Evolutionary conservation across 1,139 yeast species (phyloP), one percentile per base, ranked within the genome.

Genomic region (Saccharomyces hybrid): DNA sequence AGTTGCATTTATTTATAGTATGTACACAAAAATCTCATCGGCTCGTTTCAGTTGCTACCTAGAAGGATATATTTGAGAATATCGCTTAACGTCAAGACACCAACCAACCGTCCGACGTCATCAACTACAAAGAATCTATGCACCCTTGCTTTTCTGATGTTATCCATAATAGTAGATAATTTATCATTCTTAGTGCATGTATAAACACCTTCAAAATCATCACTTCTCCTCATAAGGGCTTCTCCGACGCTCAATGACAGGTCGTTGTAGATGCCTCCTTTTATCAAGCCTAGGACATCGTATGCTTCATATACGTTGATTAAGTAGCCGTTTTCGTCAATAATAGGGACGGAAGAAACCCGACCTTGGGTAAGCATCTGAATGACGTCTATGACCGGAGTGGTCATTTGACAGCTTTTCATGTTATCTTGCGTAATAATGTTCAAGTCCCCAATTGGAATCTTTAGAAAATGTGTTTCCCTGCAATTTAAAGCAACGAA

Each of bases 141-240:
- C 59, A 93, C 79, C 62, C 98, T 81, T 44, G 96, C 85, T 64
- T 91, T 86, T 65, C 98, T 80, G 57, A 95, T 89, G 46, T 96
- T 91, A 68, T 93, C 97, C 85, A 93, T 81, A 57, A 95, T 88
- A 14, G 96, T 89, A 59, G 95, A 88, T 57, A 95, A 76, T 59
- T 95, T 79, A 70, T 95, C 99, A 61, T 84, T 80, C 60, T 84
- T 77, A 0, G 98, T 90, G 72, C 99, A 95, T 0, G 98, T 93
- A 71, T 91, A 91, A 14, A 95, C 99, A 56, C 99, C 99, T 71
- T 93, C 99, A 66, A 93, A 95, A 69, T 93, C 98, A 63, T 91
- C 97, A 7, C 96, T 85, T 67, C 99, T 81, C 70, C 96, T 82
- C 82, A 93, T 83, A 55, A 95, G 77, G 0, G 99, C 99, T 69